These are phyloP conservation scores for Rosa chinensis DNA, from an alignment of 306 rosid genomes.

Conservation along the genomic window DNA sequence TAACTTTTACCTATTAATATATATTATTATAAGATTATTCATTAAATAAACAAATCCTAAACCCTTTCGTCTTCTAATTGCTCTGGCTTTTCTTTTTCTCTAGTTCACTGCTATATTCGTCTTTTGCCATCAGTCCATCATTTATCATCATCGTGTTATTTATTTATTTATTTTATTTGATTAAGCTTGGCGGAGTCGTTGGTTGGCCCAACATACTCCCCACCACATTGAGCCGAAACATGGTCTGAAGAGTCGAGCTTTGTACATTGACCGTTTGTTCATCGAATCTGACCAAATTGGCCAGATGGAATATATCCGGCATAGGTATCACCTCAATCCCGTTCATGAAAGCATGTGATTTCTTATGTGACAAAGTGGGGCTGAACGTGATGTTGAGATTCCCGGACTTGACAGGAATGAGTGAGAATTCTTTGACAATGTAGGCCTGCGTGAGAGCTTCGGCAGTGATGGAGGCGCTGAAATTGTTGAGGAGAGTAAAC, in stretches of 20 bases:
- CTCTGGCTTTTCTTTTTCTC: too few species aligned
- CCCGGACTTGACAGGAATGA: constrained; percentile 30
- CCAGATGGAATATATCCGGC: constrained; percentile 39
- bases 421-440: constrained; percentile 37
- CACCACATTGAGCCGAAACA: constrained; percentile 48
- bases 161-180: not conserved
- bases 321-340: constrained; percentile 44
- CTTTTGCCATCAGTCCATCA: too few species aligned
- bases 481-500: constrained; percentile 39
- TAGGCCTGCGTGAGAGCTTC: constrained; percentile 47
- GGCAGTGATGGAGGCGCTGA: constrained; percentile 36
- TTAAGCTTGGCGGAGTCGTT: constrained; percentile 41
- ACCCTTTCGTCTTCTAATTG: too few species aligned
- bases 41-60: too few species aligned
- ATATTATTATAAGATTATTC: too few species aligned
- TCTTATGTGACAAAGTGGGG: constrained; percentile 28
- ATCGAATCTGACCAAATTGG: constrained; percentile 16
- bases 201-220: constrained; percentile 30
- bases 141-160: too few species aligned
- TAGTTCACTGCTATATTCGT: too few species aligned
- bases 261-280: constrained; percentile 24
- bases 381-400: constrained; percentile 34
- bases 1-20: too few species aligned
- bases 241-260: constrained; percentile 34
- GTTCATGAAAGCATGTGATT: constrained; percentile 42